phyloP scores from a whole-genome alignment of 495 filamentous ascomycete species.

The Trichoderma erinaceum region DNA sequence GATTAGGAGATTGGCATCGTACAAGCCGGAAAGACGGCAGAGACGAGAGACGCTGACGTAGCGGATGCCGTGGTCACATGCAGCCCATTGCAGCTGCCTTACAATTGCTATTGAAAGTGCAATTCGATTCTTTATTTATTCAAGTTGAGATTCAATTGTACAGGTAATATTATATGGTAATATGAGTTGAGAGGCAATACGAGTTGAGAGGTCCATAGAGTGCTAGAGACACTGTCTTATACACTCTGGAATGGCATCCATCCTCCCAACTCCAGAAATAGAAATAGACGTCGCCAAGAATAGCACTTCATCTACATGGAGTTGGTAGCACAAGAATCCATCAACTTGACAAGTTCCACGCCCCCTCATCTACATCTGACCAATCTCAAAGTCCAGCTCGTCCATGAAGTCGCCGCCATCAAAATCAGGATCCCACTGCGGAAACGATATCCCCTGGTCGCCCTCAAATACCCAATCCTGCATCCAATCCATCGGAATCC shows the following conservation, averaged over 20 bases:
- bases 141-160: no score
- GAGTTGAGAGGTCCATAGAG: no score
- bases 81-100: background rate
- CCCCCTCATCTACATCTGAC: background rate
- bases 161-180: no score
- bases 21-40: background rate
- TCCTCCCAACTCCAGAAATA: no score
- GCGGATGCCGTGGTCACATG: background rate
- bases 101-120: background rate
- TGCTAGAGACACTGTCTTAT: no score
- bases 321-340: background rate
- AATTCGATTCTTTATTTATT: no score
- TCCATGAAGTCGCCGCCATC: background rate
- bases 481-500: constrained; percentile 15
- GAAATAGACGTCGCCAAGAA: no score
- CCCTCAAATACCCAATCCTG: constrained; percentile 19
- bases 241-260: no score
- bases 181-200: no score
- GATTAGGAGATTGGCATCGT: background rate
- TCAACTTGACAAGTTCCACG: background rate
- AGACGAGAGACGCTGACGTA: background rate
- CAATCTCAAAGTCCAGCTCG: background rate
- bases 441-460: constrained; percentile 20
- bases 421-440: background rate
- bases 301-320: background rate